A percentile compares a stretch with the other conserved stretches of the same genome.
phyloP scores from a whole-genome alignment of 1,284 basidiomycete species.

The Ganoderma sp. region DNA sequence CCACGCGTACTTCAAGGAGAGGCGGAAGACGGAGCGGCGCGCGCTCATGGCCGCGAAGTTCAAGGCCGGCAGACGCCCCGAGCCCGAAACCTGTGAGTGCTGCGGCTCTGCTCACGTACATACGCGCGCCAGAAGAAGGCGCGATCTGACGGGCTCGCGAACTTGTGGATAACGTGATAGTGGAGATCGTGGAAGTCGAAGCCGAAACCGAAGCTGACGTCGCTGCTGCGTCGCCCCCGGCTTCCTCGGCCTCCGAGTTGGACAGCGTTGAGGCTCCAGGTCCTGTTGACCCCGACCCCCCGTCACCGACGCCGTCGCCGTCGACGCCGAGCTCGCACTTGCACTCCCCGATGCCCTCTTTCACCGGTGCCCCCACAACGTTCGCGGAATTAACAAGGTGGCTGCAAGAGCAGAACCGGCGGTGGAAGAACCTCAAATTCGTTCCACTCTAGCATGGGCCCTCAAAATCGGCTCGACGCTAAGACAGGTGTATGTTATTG shows the following conservation, averaged over 20 bases:
- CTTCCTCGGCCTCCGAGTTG: background rate
- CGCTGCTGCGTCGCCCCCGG: background rate
- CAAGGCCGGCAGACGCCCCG: background rate
- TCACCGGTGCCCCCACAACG: background rate
- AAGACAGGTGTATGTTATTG: too few species aligned
- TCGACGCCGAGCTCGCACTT: background rate
- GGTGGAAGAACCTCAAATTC: background rate
- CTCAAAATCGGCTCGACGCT: too few species aligned
- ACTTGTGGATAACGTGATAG: too few species aligned
- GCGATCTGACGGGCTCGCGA: background rate
- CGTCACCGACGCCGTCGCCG: background rate
- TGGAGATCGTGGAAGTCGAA: background rate
- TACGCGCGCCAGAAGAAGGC: background rate
- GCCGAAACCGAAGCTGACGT: background rate
- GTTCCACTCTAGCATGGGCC: background rate
- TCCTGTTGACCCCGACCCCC: background rate
- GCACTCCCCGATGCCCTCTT: background rate
- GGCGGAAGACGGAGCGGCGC: background rate
- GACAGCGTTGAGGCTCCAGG: background rate
- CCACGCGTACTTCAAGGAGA: background rate
- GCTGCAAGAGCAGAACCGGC: background rate
- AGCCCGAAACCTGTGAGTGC: background rate
- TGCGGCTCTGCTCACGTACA: too few species aligned
- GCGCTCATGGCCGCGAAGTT: background rate
- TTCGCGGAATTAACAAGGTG: background rate